Evolutionary conservation across 1,139 yeast genomes (phyloP), one percentile per base, ranked within the genome.

Genomic region (Insectozyma bohioensis): DNA sequence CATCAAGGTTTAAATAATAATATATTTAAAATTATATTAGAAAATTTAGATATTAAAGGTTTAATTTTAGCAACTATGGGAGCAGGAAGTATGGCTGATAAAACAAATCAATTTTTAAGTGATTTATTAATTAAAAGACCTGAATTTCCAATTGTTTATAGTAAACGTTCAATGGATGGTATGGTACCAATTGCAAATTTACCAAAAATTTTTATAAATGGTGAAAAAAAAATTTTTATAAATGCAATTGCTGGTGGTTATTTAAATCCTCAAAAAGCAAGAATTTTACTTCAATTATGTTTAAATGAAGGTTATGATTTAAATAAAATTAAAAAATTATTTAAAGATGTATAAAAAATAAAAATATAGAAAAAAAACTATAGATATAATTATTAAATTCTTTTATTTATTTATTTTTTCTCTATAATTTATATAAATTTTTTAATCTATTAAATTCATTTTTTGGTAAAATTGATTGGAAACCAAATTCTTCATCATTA

Each of bases 31-130:
- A 43, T 76, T 13, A 64, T 73, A 0, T 52, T 70, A 11, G 63
- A 67, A 23, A 60, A 65, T 12, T 58, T 75, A 46, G 61, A 59
- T 6, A 63, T 67, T 4, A 57, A 65, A 39, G 87, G 86, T 3
- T 51, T 80, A 14, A 77, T 80, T 1, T 58, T 80, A 30, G 87
- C 86, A 0, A 77, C 85, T 4, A 75, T 80, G 73, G 87, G 87
- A 22, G 85, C 86, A 1, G 87, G 87, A 0, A 75, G 84, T 2
- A 57, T 80, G 58, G 66, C 78, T 17, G 74, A 69, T 10, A 54
- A 50, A 11, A 75, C 82, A 2, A 77, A 75, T 45, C 60, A 64
- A 28, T 58, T 56, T 12, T 41, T 72, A 28, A 52, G 59, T 28
- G 56, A 58, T 26, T 47, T 67, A 19, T 30, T 46, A 13, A 16